Base-by-base conservation (phyloP, 345 rosid genomes). In the Melastoma malabathricum region DNA sequence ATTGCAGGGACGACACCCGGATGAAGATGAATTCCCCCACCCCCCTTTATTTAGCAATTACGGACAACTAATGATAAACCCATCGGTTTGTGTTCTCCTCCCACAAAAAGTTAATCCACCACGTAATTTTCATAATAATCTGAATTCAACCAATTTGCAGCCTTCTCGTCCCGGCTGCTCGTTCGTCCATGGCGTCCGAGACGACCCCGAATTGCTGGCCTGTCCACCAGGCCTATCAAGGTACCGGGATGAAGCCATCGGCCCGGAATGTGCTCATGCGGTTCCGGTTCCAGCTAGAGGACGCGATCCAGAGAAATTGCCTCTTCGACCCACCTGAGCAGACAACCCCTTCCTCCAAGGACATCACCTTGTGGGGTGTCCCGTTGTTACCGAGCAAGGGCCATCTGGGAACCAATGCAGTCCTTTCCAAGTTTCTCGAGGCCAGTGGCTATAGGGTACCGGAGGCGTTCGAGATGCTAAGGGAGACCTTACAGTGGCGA, bases 351-450 rank as follows among this genome's bases (percentile, higher is more conserved):
- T 44, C 44, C 19, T 43, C 53, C 4, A 60, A 54, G 54, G 73
- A 70, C 14, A 67, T 74, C 6, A 59, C 62, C 17, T 57, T 79
- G 2, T 77, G 86, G 90, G 81, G 81, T 0, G 73, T 79, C 43
- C 76, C 90, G 31, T 47, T 79, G 29, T 53, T 79, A 62, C 86
- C 83, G n/a, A 75, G 80, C 23, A 62, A 58, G 51, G 66, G 73
- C 55, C 86, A 76, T 25, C 65, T 58, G 55, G 71, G 80, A 14
- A 75, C 81, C 3, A 73, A 79, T 13, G 29, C 23, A 20, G 68
- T 82, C 43, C 68, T 82, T 2, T 16, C 55, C 51, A 82, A 79
- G 58, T 77, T 79, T 76, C 64, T 77, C 52, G 69, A 65, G 55
- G 79, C 80, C 0, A 65, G 59, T 10, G 63, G 62, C 31, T 79